Evolutionary conservation across 108 stramenopile genomes (phyloP).

Genomic region (Nitzschia sp.): DNA sequence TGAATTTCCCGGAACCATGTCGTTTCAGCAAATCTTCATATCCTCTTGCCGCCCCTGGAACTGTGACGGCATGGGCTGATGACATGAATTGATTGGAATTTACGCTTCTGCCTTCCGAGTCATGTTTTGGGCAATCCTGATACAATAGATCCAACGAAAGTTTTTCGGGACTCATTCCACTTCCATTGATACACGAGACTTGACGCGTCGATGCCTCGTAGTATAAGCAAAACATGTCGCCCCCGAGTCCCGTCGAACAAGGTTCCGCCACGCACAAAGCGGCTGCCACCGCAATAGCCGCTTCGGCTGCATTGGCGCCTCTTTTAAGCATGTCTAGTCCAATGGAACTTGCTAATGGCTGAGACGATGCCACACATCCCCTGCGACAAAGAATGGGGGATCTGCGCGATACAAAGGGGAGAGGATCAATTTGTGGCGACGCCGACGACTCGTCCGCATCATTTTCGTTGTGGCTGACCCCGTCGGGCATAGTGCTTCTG

Average conservation of each 20-base stretch:
- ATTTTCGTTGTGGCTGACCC: background rate
- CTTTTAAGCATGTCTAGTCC: slow-evolving; percentile 61
- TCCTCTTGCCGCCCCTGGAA: slow-evolving; percentile 95
- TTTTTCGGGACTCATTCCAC: slow-evolving; percentile 67
- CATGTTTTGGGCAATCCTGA: slow-evolving; percentile 16
- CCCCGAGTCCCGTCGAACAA: slow-evolving; percentile 67
- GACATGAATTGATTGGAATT: slow-evolving; percentile 29
- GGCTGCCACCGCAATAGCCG: slow-evolving; percentile 75
- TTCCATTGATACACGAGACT: slow-evolving; percentile 88
- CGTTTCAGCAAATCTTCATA: slow-evolving; percentile 79
- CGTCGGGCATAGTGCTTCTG: slow-evolving; percentile 1
- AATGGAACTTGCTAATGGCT: slow-evolving; percentile 74
- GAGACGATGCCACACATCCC: slow-evolving; percentile 75
- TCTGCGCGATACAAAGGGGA: slow-evolving; percentile 61
- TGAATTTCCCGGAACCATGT: slow-evolving; percentile 77
- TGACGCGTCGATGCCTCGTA: slow-evolving; percentile 67
- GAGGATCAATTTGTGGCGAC: slow-evolving; percentile 17
- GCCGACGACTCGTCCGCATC: background rate
- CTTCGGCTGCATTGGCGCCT: slow-evolving; percentile 85
- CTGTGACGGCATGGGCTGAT: slow-evolving; percentile 86
- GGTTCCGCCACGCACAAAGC: slow-evolving; percentile 78
- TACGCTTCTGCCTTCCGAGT: slow-evolving; percentile 4
- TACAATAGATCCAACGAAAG: slow-evolving; percentile 67
- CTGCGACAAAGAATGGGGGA: slow-evolving; percentile 67
- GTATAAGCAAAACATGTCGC: slow-evolving; percentile 90